A percentile compares a stretch with the other conserved stretches of the same genome.
These are phyloP conservation scores for Pueraria montana DNA, from an alignment of 306 rosid genomes.

Conservation along the genomic window DNA sequence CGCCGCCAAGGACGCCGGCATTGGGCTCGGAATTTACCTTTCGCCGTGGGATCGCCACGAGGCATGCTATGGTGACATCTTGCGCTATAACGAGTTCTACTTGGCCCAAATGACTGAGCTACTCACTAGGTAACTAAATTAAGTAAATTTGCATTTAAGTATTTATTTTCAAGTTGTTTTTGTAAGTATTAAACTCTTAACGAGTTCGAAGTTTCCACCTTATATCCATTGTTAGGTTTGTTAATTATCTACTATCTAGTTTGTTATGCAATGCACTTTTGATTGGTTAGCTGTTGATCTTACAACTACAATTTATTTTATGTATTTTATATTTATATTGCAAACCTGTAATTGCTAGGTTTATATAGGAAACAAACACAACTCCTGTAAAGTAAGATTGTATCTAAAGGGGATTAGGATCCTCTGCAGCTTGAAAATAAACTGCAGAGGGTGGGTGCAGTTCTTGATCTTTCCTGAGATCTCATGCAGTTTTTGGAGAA, in stretches of 20 bases:
- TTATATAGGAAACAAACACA: neutral
- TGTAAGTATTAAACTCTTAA: no score
- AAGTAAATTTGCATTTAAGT: neutral
- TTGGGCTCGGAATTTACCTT: constrained; percentile 81
- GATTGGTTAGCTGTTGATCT: neutral
- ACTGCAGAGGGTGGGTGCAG: neutral
- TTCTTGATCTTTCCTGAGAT: neutral
- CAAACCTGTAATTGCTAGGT: neutral
- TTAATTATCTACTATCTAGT: neutral
- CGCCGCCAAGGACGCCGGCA: constrained; percentile 74
- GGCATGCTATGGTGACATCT: constrained; percentile 62
- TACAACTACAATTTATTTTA: neutral
- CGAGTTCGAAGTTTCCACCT: no score
- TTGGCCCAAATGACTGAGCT: constrained; percentile 89
- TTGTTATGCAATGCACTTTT: neutral
- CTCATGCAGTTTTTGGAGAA: neutral
- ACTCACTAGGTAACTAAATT: constrained; percentile 74
- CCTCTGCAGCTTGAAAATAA: no score
- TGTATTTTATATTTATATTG: neutral
- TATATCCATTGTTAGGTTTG: neutral
- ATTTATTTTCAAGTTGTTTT: neutral
- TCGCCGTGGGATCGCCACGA: constrained; percentile 99
- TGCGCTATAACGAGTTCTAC: constrained; percentile 78
- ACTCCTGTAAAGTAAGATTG: no score
- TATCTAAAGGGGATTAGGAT: no score